Percentiles rank a stretch among this genome's conserved stretches.
Evolutionary conservation across 2,329 filamentous ascomycete genomes (phyloP).

Genomic region (Diaporthe humulicola): DNA sequence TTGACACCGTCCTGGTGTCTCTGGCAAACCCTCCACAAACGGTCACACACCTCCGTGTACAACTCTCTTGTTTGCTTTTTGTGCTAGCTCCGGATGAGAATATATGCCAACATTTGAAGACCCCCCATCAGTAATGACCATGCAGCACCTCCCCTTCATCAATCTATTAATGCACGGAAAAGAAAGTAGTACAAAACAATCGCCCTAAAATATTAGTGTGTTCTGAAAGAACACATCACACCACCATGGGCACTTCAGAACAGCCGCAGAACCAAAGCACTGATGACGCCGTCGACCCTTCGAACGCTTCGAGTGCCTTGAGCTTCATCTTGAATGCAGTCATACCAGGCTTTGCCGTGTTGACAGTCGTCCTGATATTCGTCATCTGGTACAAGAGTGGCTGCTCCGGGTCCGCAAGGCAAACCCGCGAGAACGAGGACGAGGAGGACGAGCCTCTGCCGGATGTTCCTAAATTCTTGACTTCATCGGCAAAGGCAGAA

Average conservation of each 20-base stretch:
- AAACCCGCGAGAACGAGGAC: neutral
- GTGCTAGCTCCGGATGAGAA: neutral
- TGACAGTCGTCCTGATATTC: neutral
- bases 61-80: slow-evolving; percentile 11
- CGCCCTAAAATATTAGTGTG: too few species aligned
- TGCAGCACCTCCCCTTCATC: neutral
- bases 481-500: neutral
- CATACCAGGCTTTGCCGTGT: neutral
- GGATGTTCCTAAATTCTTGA: neutral
- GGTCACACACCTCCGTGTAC: neutral
- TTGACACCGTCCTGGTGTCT: neutral
- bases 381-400: neutral
- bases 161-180: neutral
- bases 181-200: neutral
- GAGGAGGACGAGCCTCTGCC: neutral
- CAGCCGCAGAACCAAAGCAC: neutral
- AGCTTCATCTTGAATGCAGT: neutral
- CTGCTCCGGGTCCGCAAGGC: neutral
- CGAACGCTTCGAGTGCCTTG: neutral
- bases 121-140: neutral
- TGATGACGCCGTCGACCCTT: neutral
- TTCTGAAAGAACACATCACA: neutral
- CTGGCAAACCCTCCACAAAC: neutral
- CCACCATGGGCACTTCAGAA: neutral
- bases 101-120: too few species aligned